A percentile compares a stretch with the other conserved stretches of the same genome.
Conservation (phyloP, 129 eudicot genomes). For the Chrysanthemum makinoi region DNA sequence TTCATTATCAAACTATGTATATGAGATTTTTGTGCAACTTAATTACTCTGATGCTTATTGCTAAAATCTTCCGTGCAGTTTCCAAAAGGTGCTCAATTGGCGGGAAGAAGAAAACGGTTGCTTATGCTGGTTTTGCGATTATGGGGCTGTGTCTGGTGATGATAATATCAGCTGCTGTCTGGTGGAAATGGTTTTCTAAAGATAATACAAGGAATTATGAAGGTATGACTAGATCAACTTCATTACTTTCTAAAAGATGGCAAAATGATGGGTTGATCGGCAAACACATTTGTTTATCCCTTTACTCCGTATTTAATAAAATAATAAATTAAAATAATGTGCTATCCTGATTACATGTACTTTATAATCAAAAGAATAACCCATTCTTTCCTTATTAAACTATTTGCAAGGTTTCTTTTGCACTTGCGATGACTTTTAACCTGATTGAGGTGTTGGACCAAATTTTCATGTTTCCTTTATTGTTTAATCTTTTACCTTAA, state of each 20-base stretch:
- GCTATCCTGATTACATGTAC: too few species aligned
- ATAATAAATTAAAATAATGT: too few species aligned
- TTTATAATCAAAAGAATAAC: too few species aligned
- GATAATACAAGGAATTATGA: conserved; percentile 7
- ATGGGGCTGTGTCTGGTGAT: conserved; percentile 28
- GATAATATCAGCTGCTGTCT: conserved; percentile 27
- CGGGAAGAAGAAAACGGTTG: conserved; percentile 25
- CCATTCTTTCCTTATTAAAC: too few species aligned
- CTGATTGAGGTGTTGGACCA: too few species aligned
- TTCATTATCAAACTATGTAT: neutral
- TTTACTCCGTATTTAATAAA: too few species aligned
- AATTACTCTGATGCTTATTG: neutral
- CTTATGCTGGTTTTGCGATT: conserved; percentile 31
- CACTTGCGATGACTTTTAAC: too few species aligned
- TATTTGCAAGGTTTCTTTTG: too few species aligned
- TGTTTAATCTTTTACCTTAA: neutral
- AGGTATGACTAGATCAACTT: conserved; percentile 19
- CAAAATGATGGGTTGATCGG: too few species aligned
- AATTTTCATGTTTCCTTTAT: neutral
- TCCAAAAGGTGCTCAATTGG: conserved; percentile 12
- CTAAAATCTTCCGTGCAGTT: conserved; percentile 15
- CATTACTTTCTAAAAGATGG: neutral
- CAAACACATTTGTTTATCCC: too few species aligned
- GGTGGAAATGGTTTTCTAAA: conserved; percentile 33
- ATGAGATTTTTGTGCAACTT: neutral